A percentile compares a stretch with the other conserved stretches of the same genome.
Conservation (phyloP, 139 green algal genomes). For the Chlorella sp. region DNA sequence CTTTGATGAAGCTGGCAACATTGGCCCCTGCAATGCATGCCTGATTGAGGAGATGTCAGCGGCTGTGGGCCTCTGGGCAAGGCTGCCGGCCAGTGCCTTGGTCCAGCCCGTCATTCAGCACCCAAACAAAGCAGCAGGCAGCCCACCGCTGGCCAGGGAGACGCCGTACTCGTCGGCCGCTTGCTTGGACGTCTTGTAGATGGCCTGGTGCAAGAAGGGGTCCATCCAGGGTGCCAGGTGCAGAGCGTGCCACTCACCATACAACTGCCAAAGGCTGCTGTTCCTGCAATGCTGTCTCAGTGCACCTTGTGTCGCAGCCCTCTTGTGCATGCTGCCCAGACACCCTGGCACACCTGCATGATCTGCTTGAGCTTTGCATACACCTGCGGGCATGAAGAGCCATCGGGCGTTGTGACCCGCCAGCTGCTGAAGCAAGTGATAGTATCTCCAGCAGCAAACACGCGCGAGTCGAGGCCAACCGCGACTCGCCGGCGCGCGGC, state of each 20-base stretch:
- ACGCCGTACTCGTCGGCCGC: not conserved
- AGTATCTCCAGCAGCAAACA: no score
- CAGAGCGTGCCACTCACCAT: not conserved
- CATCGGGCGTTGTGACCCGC: no score
- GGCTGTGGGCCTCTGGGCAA: no score
- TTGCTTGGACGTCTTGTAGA: not conserved
- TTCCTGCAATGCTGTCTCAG: not conserved
- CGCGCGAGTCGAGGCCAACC: no score
- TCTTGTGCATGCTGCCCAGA: no score
- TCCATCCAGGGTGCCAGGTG: no score
- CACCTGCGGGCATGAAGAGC: not conserved
- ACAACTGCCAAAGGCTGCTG: not conserved
- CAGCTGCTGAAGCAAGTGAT: no score
- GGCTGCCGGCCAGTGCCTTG: no score
- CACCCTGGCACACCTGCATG: not conserved
- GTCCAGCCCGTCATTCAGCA: no score
- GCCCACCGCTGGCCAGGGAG: not conserved
- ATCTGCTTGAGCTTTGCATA: not conserved
- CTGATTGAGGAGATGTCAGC: not conserved
- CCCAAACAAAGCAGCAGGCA: not conserved
- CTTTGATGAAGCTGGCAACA: slow-evolving; percentile 24
- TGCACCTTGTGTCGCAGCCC: not conserved
- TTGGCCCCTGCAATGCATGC: not conserved
- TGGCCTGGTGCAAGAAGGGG: not conserved
- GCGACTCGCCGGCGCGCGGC: not conserved